phyloP scores from a whole-genome alignment of 2,329 filamentous ascomycete genomes.

The Daldinia sp. region DNA sequence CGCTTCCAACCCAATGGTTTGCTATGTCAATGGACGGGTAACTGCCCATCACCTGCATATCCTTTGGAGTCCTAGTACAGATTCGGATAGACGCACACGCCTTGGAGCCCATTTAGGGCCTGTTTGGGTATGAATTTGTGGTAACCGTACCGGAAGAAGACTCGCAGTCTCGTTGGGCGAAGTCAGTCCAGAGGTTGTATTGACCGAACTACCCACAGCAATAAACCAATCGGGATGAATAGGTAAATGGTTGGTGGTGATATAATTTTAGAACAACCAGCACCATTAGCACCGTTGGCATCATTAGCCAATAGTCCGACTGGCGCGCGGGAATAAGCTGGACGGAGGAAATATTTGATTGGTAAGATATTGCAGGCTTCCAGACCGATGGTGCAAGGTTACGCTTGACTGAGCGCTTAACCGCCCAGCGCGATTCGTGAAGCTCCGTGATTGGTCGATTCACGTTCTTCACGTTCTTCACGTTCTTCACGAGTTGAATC shows the following conservation, averaged over 20 bases:
- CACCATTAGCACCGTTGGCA: slow-evolving; percentile 27
- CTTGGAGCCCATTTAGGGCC: slow-evolving; percentile 28
- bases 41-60: slow-evolving; percentile 40
- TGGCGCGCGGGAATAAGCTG: slow-evolving; percentile 40
- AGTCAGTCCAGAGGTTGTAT: slow-evolving; percentile 34
- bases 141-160: slow-evolving; percentile 38
- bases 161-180: slow-evolving; percentile 37
- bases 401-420: slow-evolving; percentile 46
- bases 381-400: slow-evolving; percentile 41
- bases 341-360: slow-evolving; percentile 35
- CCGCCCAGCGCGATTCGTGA: slow-evolving; percentile 35
- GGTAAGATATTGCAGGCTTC: slow-evolving; percentile 38
- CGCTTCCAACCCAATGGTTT: slow-evolving; percentile 41
- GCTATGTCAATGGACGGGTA: slow-evolving; percentile 31
- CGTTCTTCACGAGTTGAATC: slow-evolving; percentile 23
- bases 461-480: slow-evolving; percentile 10
- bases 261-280: slow-evolving; percentile 46
- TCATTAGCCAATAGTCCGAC: slow-evolving; percentile 39
- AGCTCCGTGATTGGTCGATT: slow-evolving; percentile 32
- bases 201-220: slow-evolving; percentile 31
- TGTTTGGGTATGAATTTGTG: slow-evolving; percentile 42
- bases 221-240: slow-evolving; percentile 41
- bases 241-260: slow-evolving; percentile 28
- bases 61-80: slow-evolving; percentile 39
- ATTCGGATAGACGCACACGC: slow-evolving; percentile 13